A percentile compares a stretch with the other conserved stretches of the same genome.
These are phyloP conservation scores for Posidonia australis DNA, from an alignment of 106 monocot genomes.

Conservation along the genomic window DNA sequence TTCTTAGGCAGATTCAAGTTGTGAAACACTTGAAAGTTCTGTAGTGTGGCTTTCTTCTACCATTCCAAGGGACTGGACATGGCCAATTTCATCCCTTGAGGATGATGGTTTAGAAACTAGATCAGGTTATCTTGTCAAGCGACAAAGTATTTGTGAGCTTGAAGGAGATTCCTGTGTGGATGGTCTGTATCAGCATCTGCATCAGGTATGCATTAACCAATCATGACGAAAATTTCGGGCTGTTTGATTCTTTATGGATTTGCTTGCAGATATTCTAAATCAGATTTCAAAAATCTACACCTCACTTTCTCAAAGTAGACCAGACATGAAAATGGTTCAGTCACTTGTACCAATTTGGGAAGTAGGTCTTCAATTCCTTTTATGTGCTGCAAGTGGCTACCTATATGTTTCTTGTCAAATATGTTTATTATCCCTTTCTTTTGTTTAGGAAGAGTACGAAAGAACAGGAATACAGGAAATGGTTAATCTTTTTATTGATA, in stretches of 20 bases:
- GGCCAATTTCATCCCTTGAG: conserved; percentile 22
- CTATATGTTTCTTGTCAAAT: neutral
- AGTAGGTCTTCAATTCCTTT: conserved; percentile 31
- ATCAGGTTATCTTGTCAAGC: conserved; percentile 14
- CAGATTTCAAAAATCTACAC: conserved; percentile 67
- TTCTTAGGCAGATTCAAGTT: conserved; percentile 44
- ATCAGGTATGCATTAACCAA: neutral
- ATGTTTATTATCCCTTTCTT: conserved; percentile 4
- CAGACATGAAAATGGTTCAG: conserved; percentile 81
- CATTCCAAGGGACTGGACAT: conserved; percentile 33
- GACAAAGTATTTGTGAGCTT: conserved; percentile 77
- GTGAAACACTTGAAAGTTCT: conserved; percentile 16
- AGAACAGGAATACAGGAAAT: conserved; percentile 40
- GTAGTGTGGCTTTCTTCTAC: conserved; percentile 64
- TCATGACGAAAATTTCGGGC: neutral
- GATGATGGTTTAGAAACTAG: conserved; percentile 10
- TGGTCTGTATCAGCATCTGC: conserved; percentile 29
- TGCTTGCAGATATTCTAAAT: conserved; percentile 68
- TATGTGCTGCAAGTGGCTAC: neutral
- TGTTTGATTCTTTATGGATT: neutral
- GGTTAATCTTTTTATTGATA: conserved; percentile 13
- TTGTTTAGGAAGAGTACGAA: conserved; percentile 55
- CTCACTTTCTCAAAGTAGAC: conserved; percentile 69
- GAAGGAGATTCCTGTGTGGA: conserved; percentile 74
- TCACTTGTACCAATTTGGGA: conserved; percentile 95